A percentile compares a stretch with the other conserved stretches of the same genome.
Conservation (phyloP, 176 grass and related monocot species). For the Thinopyrum elongatum region DNA sequence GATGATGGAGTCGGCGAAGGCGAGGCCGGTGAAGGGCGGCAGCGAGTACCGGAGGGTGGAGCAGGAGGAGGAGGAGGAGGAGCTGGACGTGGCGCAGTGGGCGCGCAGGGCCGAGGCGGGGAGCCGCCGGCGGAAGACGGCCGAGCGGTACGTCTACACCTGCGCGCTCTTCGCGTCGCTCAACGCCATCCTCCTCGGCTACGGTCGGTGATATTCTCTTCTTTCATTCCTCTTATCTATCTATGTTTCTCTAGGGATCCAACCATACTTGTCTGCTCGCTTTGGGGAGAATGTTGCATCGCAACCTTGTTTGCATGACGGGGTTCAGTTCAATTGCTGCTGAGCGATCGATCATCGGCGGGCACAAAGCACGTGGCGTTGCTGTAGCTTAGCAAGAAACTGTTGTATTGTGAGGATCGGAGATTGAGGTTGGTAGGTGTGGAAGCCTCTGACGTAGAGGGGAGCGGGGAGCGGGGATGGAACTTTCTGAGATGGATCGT, state of each 20-base stretch:
- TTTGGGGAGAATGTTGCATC: background rate
- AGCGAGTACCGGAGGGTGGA: conserved; percentile 48
- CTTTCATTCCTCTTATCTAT: background rate
- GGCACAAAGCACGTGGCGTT: background rate
- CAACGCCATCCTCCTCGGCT: conserved; percentile 79
- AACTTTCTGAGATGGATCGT: background rate
- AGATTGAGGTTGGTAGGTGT: background rate
- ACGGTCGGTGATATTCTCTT: conserved; percentile 43
- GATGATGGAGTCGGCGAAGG: conserved; percentile 38
- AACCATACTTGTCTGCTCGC: background rate
- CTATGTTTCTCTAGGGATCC: background rate
- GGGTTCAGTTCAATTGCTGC: too few species aligned
- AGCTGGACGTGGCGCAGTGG: conserved; percentile 47
- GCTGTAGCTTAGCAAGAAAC: background rate
- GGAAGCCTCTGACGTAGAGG: conserved; percentile 3
- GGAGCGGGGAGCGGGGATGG: too few species aligned
- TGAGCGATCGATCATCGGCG: background rate
- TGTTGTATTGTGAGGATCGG: background rate
- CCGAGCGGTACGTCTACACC: conserved; percentile 56
- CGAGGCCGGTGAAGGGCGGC: conserved; percentile 23
- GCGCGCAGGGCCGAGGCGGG: conserved; percentile 39
- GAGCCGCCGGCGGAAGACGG: conserved; percentile 28
- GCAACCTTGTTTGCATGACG: background rate
- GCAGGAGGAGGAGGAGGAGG: conserved; percentile 18
- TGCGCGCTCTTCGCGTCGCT: conserved; percentile 83